Evolutionary conservation across 1,284 basidiomycete species (phyloP).

Genomic region (Puccinia hordei): DNA sequence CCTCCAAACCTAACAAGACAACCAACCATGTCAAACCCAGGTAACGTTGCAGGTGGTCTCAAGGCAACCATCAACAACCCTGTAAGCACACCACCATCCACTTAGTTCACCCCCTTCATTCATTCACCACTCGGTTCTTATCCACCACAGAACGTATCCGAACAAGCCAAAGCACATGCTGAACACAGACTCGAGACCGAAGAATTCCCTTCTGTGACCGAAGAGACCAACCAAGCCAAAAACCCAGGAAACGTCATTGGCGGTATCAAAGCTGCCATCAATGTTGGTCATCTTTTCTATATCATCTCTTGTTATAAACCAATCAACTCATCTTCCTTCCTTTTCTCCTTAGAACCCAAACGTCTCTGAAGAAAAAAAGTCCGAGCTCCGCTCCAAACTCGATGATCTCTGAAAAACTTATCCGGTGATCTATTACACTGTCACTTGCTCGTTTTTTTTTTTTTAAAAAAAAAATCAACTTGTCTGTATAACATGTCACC

Average conservation of each 20-base stretch:
- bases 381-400: constrained; percentile 32
- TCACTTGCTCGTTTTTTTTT: too few relatives aligned
- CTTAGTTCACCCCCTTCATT: not conserved
- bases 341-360: constrained; percentile 31
- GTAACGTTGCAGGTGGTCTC: constrained; percentile 44
- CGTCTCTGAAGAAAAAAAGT: constrained; percentile 43
- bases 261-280: constrained; percentile 42
- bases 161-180: constrained; percentile 37
- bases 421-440: too few relatives aligned
- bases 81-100: constrained; percentile 15
- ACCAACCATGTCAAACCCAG: constrained; percentile 36
- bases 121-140: too few relatives aligned
- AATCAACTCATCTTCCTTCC: not conserved
- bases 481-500: too few relatives aligned
- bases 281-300: constrained; percentile 8
- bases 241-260: constrained; percentile 35
- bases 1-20: too few relatives aligned
- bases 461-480: too few relatives aligned
- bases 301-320: too few relatives aligned
- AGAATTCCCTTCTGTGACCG: not conserved
- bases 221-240: not conserved
- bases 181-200: constrained; percentile 37
- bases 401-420: constrained; percentile 10
- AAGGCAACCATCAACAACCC: constrained; percentile 48
- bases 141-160: constrained; percentile 35